These are phyloP conservation scores for Baudoinia panamericana DNA, from an alignment of 495 filamentous ascomycete genomes.

Conservation along the genomic window DNA sequence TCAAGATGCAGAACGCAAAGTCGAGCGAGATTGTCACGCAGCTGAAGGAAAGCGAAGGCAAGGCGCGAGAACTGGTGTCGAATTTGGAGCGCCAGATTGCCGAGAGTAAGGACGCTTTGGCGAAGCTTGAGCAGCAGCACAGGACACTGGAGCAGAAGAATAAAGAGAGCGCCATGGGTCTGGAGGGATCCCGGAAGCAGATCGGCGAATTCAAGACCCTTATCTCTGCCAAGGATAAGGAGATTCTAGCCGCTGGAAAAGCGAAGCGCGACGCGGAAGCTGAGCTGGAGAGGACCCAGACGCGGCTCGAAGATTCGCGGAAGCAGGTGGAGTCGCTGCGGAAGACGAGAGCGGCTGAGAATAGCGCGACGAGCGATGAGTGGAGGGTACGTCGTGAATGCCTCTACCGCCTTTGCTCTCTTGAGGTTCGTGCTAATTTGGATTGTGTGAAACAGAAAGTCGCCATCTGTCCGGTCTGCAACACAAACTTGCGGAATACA, in stretches of 20 bases:
- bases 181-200: conserved; percentile 64
- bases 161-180: conserved; percentile 50
- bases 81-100: conserved; percentile 82
- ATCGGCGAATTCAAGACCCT: conserved; percentile 59
- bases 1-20: conserved; percentile 71
- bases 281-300: conserved; percentile 59
- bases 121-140: conserved; percentile 50
- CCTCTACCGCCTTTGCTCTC: neutral
- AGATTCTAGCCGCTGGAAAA: conserved; percentile 37
- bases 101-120: conserved; percentile 64
- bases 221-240: conserved; percentile 59
- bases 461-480: conserved; percentile 81
- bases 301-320: conserved; percentile 57
- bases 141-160: conserved; percentile 56
- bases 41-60: conserved; percentile 72
- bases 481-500: conserved; percentile 83
- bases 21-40: conserved; percentile 87
- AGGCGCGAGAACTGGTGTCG: conserved; percentile 46
- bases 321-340: conserved; percentile 73
- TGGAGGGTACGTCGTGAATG: conserved; percentile 18
- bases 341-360: conserved; percentile 36
- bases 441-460: conserved; percentile 45
- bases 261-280: conserved; percentile 58
- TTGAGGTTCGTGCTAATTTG: neutral
- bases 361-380: conserved; percentile 6